These are phyloP conservation scores for Botrytis aclada DNA, from an alignment of 2,329 filamentous ascomycete species.

Conservation along the genomic window DNA sequence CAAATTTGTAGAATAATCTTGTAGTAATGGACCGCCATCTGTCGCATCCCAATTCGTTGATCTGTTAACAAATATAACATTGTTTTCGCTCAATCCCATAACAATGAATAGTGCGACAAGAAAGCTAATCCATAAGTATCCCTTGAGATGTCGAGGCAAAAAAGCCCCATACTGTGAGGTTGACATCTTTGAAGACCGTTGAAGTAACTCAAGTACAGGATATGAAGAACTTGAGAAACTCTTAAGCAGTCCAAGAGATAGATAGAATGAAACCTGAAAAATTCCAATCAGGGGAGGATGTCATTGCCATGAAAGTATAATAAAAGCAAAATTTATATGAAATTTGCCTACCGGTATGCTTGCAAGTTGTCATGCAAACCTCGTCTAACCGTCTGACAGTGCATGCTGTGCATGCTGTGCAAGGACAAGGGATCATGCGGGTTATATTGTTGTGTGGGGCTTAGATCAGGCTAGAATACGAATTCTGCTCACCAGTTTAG, in stretches of 20 bases:
- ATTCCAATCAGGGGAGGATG: neutral
- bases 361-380: neutral
- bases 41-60: neutral
- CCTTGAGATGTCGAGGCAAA: constrained; percentile 22
- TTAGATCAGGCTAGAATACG: neutral
- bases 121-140: constrained; percentile 25
- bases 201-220: neutral
- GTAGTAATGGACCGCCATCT: neutral
- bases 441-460: neutral
- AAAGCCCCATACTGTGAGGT: constrained; percentile 4
- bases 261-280: neutral
- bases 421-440: constrained; percentile 1
- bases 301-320: neutral
- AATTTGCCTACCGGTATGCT: neutral
- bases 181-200: constrained; percentile 2
- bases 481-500: neutral
- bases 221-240: neutral
- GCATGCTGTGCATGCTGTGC: neutral
- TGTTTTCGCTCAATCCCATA: constrained; percentile 25
- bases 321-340: neutral
- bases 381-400: neutral
- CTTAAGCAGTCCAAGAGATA: neutral
- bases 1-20: neutral
- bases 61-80: constrained; percentile 3
- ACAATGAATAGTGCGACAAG: constrained; percentile 22